Conservation (phyloP, 257 asterid genomes). For the Perilla frutescens region DNA sequence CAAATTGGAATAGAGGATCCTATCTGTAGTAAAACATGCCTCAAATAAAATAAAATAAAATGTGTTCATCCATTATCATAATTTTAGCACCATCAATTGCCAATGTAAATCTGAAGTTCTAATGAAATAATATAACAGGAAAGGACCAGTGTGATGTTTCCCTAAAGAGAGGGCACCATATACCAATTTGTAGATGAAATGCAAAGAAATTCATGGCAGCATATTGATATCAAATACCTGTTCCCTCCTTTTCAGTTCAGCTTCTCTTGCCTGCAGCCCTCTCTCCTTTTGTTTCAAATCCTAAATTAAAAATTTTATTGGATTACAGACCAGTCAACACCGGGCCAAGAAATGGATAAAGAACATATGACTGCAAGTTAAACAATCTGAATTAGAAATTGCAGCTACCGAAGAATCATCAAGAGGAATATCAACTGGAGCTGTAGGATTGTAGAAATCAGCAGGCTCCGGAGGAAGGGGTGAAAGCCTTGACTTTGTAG, state of each 20-base stretch:
- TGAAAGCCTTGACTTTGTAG: slow-evolving; percentile 80
- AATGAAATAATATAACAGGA: not conserved
- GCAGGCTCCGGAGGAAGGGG: slow-evolving; percentile 99
- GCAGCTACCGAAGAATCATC: slow-evolving; percentile 69
- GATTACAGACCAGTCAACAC: slow-evolving; percentile 33
- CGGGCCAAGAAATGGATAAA: slow-evolving; percentile 1
- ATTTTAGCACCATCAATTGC: not conserved
- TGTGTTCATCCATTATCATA: not conserved
- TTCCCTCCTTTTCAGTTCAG: slow-evolving; percentile 86
- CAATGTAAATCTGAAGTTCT: not conserved
- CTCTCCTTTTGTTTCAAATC: slow-evolving; percentile 89
- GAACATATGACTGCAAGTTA: slow-evolving; percentile 6
- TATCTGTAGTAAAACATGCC: not conserved
- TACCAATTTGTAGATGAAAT: not conserved
- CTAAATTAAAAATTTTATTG: slow-evolving; percentile 39
- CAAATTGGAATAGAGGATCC: no score
- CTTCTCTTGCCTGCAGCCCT: slow-evolving; percentile 91
- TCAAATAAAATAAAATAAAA: not conserved
- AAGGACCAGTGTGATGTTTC: not conserved
- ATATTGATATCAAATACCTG: slow-evolving; percentile 56
- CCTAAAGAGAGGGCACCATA: slow-evolving; percentile 14
- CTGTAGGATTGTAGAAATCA: slow-evolving; percentile 86
- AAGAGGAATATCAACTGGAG: slow-evolving; percentile 82
- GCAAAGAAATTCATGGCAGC: slow-evolving; percentile 14
- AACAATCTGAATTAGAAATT: slow-evolving; percentile 21